Evolutionary conservation across 257 asterid species (phyloP).

Genomic region (Oldenlandia corymbosa): DNA sequence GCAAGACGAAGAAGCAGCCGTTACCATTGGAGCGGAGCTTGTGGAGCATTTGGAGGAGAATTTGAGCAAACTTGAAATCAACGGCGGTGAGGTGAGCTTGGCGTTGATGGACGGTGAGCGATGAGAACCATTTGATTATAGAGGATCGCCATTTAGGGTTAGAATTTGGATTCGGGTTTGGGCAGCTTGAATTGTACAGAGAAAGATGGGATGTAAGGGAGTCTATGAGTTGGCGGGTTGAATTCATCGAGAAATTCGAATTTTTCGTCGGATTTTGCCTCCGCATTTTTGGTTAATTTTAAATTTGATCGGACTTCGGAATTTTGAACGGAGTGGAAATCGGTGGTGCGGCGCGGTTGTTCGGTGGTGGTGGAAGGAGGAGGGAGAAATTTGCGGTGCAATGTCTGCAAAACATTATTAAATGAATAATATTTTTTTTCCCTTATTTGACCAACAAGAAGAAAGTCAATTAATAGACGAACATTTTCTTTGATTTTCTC

Average conservation of each 20-base stretch:
- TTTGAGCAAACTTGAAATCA: conserved; percentile 44
- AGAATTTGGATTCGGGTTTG: conserved; percentile 23
- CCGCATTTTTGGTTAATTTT: background rate
- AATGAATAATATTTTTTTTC: background rate
- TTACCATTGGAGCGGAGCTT: conserved; percentile 44
- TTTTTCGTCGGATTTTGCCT: background rate
- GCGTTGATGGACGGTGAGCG: conserved; percentile 74
- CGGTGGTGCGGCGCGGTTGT: conserved; percentile 8
- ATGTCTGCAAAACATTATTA: conserved; percentile 1
- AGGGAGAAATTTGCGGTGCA: background rate
- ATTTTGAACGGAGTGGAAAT: no score
- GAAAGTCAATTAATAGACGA: no score
- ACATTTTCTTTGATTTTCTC: no score
- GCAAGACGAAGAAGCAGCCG: conserved; percentile 67
- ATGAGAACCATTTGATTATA: conserved; percentile 79
- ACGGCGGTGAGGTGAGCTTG: conserved; percentile 67
- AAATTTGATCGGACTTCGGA: no score
- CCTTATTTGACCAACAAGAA: no score
- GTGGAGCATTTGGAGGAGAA: conserved; percentile 59
- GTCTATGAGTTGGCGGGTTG: conserved; percentile 61
- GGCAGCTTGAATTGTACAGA: conserved; percentile 50
- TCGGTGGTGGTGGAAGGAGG: background rate
- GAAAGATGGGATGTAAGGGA: conserved; percentile 86
- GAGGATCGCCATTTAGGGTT: conserved; percentile 42
- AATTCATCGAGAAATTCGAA: conserved; percentile 28